phyloP scores from a whole-genome alignment of 495 filamentous ascomycete species.

The Podospora pseudoanserina region DNA sequence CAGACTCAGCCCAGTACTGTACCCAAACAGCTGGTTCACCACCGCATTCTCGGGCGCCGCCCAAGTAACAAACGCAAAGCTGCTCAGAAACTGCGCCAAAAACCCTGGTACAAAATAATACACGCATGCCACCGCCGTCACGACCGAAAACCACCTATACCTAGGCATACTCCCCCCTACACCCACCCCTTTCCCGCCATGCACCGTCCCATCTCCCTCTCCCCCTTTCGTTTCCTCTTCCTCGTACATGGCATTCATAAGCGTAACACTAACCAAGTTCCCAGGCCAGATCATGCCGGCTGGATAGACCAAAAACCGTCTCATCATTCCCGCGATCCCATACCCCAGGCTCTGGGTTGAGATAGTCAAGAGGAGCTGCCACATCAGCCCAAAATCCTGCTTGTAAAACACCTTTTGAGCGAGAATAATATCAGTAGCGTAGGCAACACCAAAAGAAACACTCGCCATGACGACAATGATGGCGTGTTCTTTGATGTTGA shows the following conservation, averaged over 20 bases:
- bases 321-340: constrained; percentile 66
- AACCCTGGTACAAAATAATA: constrained; percentile 62
- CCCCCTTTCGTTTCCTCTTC: constrained; percentile 38
- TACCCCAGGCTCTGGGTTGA: constrained; percentile 73
- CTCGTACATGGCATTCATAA: constrained; percentile 72
- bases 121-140: constrained; percentile 49
- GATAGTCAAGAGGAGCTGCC: constrained; percentile 64
- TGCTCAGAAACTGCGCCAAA: constrained; percentile 54
- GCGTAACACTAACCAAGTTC: constrained; percentile 58
- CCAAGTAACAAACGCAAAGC: constrained; percentile 62
- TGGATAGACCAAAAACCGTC: constrained; percentile 51
- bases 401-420: constrained; percentile 64
- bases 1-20: constrained; percentile 57
- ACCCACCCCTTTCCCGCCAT: constrained; percentile 43
- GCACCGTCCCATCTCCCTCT: constrained; percentile 48
- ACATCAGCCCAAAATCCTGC: constrained; percentile 63
- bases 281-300: constrained; percentile 76
- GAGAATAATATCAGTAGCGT: constrained; percentile 66
- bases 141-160: constrained; percentile 54
- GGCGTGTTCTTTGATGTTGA: constrained; percentile 79
- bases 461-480: constrained; percentile 73
- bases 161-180: constrained; percentile 56
- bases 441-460: constrained; percentile 58
- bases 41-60: constrained; percentile 58
- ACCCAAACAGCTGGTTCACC: constrained; percentile 68